Evolutionary conservation across 2,329 filamentous ascomycete species (phyloP).

Genomic region (Fusarium sp.): DNA sequence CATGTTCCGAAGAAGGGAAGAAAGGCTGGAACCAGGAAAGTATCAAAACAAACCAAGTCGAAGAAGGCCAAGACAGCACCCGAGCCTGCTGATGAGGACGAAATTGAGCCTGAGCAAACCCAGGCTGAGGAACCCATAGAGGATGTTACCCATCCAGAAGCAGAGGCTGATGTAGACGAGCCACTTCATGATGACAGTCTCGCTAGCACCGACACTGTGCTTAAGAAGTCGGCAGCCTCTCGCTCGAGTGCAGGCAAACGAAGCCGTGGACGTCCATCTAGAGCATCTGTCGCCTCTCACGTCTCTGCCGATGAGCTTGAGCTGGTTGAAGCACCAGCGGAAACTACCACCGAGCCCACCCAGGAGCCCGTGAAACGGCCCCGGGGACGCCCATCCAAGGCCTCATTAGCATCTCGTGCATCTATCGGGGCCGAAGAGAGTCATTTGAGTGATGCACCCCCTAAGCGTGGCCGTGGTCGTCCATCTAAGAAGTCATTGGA

Average conservation of each 20-base stretch:
- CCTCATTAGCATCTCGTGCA: slow-evolving; percentile 47
- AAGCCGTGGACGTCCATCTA: slow-evolving; percentile 50
- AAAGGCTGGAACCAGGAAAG: slow-evolving; percentile 65
- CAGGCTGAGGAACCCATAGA: slow-evolving; percentile 18
- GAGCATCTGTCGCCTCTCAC: slow-evolving; percentile 49
- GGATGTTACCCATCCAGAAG: slow-evolving; percentile 16
- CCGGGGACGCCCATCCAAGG: slow-evolving; percentile 52
- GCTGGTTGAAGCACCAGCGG: slow-evolving; percentile 35
- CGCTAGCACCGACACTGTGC: slow-evolving; percentile 59
- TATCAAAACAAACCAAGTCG: slow-evolving; percentile 64
- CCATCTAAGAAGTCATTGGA: slow-evolving; percentile 52
- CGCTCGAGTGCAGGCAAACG: slow-evolving; percentile 42
- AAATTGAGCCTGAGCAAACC: slow-evolving; percentile 27
- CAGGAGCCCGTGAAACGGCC: slow-evolving; percentile 47
- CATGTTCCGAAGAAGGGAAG: slow-evolving; percentile 67
- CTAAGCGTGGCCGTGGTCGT: slow-evolving; percentile 51
- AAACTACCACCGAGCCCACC: slow-evolving; percentile 21
- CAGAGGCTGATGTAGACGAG: slow-evolving; percentile 39
- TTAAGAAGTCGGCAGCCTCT: slow-evolving; percentile 52
- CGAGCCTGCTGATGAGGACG: slow-evolving; percentile 43
- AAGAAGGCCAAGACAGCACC: slow-evolving; percentile 59
- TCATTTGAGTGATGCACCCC: slow-evolving; percentile 39
- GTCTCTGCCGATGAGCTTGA: slow-evolving; percentile 47
- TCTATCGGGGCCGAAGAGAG: slow-evolving; percentile 43
- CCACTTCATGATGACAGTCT: slow-evolving; percentile 56